Base-by-base conservation (phyloP, 345 rosid genomes). In the Orychophragmus violaceus region DNA sequence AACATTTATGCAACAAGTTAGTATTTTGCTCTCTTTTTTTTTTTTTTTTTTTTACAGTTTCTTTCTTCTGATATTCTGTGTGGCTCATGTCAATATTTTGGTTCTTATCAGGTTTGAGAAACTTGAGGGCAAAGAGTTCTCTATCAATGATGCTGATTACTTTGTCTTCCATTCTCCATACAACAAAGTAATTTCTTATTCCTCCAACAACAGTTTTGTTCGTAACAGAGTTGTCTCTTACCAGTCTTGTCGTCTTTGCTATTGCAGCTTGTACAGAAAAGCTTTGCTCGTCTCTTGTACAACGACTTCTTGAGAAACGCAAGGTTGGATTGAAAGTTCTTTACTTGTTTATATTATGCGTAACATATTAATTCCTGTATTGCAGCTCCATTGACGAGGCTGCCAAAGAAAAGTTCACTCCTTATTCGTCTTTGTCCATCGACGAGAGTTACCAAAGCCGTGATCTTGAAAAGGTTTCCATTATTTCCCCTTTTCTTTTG, bases 241-340 rank as follows among this genome's bases (percentile, higher is more conserved):
- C 69, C 7, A 62, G 56, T 25, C 66, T 67, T 30, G 59, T 37
- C 16, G 30, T 65, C 60, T 66, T 55, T 27, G 69, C 62, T 68
- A 5, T 44, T 76, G 82, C 90, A 95, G 99, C 99, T 95, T 80
- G 99, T 95, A 44, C 99, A 95, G 79, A 95, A 95, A 81, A 91
- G 98, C 75, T 95, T 95, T 82, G 87, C 98, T 57, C 91, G 99
- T 59, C 79, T 95, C 77, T 29, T 87, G 70, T 95, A 79, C 79
- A 81, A 87, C 66, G 99, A 95, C 83, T 87, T 81, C 74, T 28
- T 78, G 70, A 89, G 91, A 70, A 85, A 86, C 76, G 91, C 96
- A 68, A 87, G 99, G 99, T 70, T 58, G 6, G 19, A 11, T 25
- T 64, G 9, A 18, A 58, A 42, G 16, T 21, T 74, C 42, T 45